These are phyloP conservation scores for Erythrophleum fordii DNA, from an alignment of 306 rosid species.

Conservation along the genomic window DNA sequence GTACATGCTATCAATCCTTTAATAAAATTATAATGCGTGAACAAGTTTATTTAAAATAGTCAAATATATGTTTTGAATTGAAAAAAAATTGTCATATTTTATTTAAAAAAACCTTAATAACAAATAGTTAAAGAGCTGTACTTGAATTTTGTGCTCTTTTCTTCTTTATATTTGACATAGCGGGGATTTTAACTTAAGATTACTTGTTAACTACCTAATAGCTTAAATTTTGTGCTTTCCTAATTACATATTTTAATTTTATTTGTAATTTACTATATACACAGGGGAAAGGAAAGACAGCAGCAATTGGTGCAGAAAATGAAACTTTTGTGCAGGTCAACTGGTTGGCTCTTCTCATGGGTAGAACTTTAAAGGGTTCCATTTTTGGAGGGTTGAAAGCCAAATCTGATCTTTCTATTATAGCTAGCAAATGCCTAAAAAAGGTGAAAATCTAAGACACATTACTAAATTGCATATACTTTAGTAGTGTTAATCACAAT, in stretches of 20 bases:
- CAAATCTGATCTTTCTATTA: slow-evolving; percentile 50
- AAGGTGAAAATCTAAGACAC: slow-evolving; percentile 39
- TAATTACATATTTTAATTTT: background rate
- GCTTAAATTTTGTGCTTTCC: background rate
- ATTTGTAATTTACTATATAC: background rate
- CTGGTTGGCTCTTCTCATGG: slow-evolving; percentile 30
- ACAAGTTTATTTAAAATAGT: too few relatives aligned
- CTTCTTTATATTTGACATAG: too few relatives aligned
- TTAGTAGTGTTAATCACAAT: too few relatives aligned
- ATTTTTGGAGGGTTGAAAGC: slow-evolving; percentile 55
- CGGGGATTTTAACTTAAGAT: too few relatives aligned
- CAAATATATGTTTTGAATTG: too few relatives aligned
- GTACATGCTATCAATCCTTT: too few relatives aligned
- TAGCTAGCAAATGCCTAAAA: slow-evolving; percentile 44
- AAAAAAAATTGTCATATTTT: background rate
- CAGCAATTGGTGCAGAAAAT: slow-evolving; percentile 41
- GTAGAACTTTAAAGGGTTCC: slow-evolving; percentile 55
- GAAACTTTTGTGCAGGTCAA: slow-evolving; percentile 30
- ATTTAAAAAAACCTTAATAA: too few relatives aligned
- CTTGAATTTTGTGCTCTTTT: too few relatives aligned
- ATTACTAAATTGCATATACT: background rate
- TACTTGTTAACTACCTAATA: too few relatives aligned
- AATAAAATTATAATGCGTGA: too few relatives aligned
- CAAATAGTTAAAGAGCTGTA: too few relatives aligned
- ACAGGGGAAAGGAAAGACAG: slow-evolving; percentile 51